These are phyloP conservation scores for Geranium incanum DNA, from an alignment of 441 rosid genomes.

Conservation along the genomic window DNA sequence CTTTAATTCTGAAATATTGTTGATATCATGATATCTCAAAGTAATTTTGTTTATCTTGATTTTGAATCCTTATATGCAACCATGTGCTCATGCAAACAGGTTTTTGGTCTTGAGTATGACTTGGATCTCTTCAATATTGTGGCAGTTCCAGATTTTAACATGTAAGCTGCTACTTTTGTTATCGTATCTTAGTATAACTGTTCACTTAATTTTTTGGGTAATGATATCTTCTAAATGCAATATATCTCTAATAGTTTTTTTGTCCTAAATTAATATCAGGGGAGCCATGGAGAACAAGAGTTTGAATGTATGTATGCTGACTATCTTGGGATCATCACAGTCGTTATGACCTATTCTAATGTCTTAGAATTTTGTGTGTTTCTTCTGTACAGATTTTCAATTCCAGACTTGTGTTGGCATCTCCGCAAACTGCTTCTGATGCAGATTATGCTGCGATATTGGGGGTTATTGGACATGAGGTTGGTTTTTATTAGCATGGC, in stretches of 20 bases:
- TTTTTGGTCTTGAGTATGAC: constrained; percentile 94
- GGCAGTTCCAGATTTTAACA: constrained; percentile 92
- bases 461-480: constrained; percentile 98
- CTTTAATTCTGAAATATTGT: not conserved
- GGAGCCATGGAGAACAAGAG: constrained; percentile 99
- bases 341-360: constrained; percentile 6
- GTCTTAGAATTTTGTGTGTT: constrained; percentile 22
- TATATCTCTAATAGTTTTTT: not conserved
- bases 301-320: constrained; percentile 54
- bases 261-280: constrained; percentile 39
- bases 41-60: constrained; percentile 8
- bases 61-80: constrained; percentile 7
- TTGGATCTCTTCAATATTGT: constrained; percentile 96
- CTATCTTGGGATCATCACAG: constrained; percentile 7
- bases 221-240: not conserved
- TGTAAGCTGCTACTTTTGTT: constrained; percentile 40
- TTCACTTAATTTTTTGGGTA: not conserved
- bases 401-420: constrained; percentile 94
- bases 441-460: constrained; percentile 90
- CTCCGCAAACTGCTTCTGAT: constrained; percentile 95
- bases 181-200: not conserved
- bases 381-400: constrained; percentile 64
- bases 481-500: constrained; percentile 25
- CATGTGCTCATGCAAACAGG: constrained; percentile 36
- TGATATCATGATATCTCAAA: not conserved